Base-by-base conservation (phyloP, 345 rosid genomes). In the Aquilaria malaccensis region DNA sequence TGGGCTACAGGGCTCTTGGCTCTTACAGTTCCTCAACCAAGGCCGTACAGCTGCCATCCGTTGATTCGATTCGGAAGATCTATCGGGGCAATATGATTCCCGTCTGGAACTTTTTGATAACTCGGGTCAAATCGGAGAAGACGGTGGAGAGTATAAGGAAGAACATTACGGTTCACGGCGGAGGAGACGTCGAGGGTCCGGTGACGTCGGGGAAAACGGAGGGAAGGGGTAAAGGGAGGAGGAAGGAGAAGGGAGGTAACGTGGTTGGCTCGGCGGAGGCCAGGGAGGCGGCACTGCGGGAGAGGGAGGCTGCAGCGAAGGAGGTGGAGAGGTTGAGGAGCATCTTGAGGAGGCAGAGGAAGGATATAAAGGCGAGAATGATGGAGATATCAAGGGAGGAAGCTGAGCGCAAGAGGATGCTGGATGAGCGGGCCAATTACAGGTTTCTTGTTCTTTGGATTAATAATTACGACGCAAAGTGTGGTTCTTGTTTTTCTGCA, bases 391-490 rank as follows among this genome's bases (percentile, higher is more conserved):
- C 97, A 0, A 85, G 93, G 75, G 98, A 89, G 79, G 95, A 89
- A 75, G 91, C 96, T 5, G 96, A 92, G 71, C 63, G 98, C 63
- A 92, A 89, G 80, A 77, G 96, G 70, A 87, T 92, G 98, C 86
- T 92, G 54, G 97, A 87, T 30, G 93, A 89, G 68, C 84, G 89
- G 45, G 78, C 94, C 10, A 85, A 87, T 79, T 87, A 84, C 80
- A 89, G 97, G 95, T 92, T 53, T 66, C 5, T 31, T 53, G 31
- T 32, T 63, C 11, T 9, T 22, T 30, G 56, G 10, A 31, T 14
- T 32, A 11, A 2, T 33, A 10, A 14, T 59, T 45, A 43, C 43
- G 10, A 31, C 6, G 49, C 14, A 41, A 41, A 22, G 13, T 30
- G 22, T 10, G 10, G 12, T 3, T 46, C 60, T 46, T 4, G 37